Percentiles rank a stretch among this genome's conserved stretches.
Evolutionary conservation across 2,329 filamentous ascomycete species (phyloP).

Genomic region (Alternaria sp.): DNA sequence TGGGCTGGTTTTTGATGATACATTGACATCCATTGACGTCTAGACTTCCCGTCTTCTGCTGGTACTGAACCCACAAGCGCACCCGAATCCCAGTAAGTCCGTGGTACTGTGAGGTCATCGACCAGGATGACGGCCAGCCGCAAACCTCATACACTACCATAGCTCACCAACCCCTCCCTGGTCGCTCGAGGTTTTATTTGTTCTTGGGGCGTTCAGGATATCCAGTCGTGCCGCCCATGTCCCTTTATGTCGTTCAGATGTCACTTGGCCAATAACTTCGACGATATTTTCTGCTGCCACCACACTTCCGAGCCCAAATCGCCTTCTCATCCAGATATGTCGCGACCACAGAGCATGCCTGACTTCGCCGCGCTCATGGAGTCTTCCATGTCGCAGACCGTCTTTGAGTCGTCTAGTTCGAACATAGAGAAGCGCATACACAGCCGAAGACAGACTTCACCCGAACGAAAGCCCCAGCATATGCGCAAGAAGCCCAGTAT

Average conservation of each 20-base stretch:
- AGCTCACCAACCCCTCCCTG: conserved; percentile 14
- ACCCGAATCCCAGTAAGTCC: conserved; percentile 14
- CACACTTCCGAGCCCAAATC: conserved; percentile 1
- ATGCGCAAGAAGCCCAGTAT: conserved; percentile 44
- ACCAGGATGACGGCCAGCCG: conserved; percentile 41
- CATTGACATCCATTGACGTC: conserved; percentile 1
- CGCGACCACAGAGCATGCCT: conserved; percentile 47
- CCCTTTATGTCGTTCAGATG: conserved; percentile 18
- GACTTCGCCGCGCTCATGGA: conserved; percentile 46
- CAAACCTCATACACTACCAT: conserved; percentile 25
- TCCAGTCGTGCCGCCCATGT: neutral
- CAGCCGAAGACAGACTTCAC: conserved; percentile 30
- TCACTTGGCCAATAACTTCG: conserved; percentile 17
- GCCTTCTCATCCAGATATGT: conserved; percentile 22
- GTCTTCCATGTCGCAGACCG: conserved; percentile 28
- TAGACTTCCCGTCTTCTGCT: conserved; percentile 7
- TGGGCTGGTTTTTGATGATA: conserved; percentile 10
- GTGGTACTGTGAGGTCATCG: conserved; percentile 45
- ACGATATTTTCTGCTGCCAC: conserved; percentile 20
- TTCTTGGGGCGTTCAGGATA: conserved; percentile 3
- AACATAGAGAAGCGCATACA: conserved; percentile 35
- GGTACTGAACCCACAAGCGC: conserved; percentile 10
- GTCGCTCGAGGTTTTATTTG: conserved; percentile 5
- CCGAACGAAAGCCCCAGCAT: conserved; percentile 27
- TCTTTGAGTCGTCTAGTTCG: conserved; percentile 31